phyloP scores from a whole-genome alignment of 805 yeast species.

The Myxozyma monticola region DNA sequence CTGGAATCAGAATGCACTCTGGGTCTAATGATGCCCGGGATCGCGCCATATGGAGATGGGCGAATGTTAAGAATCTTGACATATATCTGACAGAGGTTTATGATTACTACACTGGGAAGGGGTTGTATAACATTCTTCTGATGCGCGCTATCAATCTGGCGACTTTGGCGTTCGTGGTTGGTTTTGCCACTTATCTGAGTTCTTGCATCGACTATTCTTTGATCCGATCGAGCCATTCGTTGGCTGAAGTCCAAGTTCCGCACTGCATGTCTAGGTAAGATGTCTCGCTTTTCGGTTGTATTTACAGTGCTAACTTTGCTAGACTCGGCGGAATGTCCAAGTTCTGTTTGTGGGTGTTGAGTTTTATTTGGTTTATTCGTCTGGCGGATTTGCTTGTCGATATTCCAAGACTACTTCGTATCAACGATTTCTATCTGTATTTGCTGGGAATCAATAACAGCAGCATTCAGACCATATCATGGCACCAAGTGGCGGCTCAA shows the following conservation, averaged over 20 bases:
- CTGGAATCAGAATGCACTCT: conserved; percentile 30
- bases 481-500: conserved; percentile 82
- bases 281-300: neutral
- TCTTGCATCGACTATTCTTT: conserved; percentile 74
- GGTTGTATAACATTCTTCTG: conserved; percentile 74
- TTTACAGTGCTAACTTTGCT: neutral
- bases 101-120: conserved; percentile 80
- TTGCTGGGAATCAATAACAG: conserved; percentile 68
- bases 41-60: conserved; percentile 93
- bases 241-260: conserved; percentile 47
- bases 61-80: conserved; percentile 90
- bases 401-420: conserved; percentile 65
- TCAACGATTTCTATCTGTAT: conserved; percentile 72
- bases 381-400: conserved; percentile 54
- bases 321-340: conserved; percentile 44
- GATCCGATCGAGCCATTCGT: conserved; percentile 38
- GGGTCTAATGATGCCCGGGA: conserved; percentile 62
- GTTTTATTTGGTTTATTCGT: conserved; percentile 44
- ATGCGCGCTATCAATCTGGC: conserved; percentile 64
- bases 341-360: conserved; percentile 62
- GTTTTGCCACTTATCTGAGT: conserved; percentile 73
- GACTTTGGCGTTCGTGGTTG: conserved; percentile 76
- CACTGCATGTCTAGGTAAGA: conserved; percentile 48
- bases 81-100: conserved; percentile 79
- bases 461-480: conserved; percentile 88